Evolutionary conservation across 2,329 filamentous ascomycete genomes (phyloP).

Genomic region (Calonectria henricotiae): DNA sequence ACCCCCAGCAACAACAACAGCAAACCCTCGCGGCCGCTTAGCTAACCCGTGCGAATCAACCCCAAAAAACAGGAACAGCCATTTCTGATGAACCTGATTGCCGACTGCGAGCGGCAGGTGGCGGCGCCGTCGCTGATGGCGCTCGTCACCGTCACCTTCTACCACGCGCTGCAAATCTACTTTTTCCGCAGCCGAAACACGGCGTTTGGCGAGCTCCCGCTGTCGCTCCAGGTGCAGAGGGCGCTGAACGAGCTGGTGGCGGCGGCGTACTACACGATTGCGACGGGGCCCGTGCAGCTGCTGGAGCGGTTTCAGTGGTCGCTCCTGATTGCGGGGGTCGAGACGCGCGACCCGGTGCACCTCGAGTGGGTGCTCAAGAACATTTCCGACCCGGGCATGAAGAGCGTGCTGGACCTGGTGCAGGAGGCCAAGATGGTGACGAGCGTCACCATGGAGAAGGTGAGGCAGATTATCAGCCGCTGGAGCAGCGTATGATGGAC

Average conservation of each 20-base stretch:
- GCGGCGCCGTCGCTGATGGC: conserved; percentile 31
- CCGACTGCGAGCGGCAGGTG: conserved; percentile 1
- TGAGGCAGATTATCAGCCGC: conserved; percentile 18
- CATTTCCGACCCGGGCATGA: conserved; percentile 47
- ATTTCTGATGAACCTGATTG: conserved; percentile 28
- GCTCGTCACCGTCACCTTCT: conserved; percentile 34
- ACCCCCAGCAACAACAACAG: not conserved
- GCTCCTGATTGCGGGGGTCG: conserved; percentile 42
- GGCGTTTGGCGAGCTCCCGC: conserved; percentile 14
- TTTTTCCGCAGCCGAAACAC: conserved; percentile 21
- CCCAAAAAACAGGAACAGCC: conserved; percentile 11
- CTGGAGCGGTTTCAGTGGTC: conserved; percentile 41
- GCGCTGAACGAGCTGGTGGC: conserved; percentile 19
- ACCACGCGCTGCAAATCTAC: conserved; percentile 34
- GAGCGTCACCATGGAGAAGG: conserved; percentile 13
- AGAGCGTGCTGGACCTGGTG: conserved; percentile 29
- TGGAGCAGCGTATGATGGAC: not conserved
- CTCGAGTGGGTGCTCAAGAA: conserved; percentile 43
- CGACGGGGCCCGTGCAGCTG: conserved; percentile 33
- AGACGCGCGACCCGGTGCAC: conserved; percentile 44
- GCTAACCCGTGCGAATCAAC: not conserved
- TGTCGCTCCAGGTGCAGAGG: conserved; percentile 11
- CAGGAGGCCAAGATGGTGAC: conserved; percentile 34
- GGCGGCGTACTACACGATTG: conserved; percentile 34
- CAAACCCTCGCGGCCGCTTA: not conserved